Percentiles rank a stretch among this genome's conserved stretches.
phyloP scores from a whole-genome alignment of 108 stramenopile species.

The Cyclotella sp. region DNA sequence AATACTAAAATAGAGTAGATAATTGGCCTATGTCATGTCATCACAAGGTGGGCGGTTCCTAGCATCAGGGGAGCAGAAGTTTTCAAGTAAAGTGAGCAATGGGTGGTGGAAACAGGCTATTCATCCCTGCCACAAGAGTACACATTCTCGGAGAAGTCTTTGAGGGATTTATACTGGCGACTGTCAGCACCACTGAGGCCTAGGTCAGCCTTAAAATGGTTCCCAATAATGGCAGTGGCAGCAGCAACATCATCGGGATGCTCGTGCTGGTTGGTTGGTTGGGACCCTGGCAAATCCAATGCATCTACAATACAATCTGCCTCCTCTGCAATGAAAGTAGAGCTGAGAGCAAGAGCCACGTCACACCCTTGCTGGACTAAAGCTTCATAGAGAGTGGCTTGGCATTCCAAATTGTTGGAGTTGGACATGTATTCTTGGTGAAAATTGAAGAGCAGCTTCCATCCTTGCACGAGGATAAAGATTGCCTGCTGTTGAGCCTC shows the following conservation, averaged over 20 bases:
- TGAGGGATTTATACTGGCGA: no score
- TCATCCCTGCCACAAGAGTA: no score
- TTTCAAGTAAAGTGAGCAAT: no score
- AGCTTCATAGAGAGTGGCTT: no score
- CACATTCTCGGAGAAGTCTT: no score
- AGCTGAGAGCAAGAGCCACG: not conserved
- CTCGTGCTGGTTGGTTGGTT: not conserved
- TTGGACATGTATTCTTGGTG: not conserved
- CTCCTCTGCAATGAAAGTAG: not conserved
- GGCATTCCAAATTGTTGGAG: not conserved
- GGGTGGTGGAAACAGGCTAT: no score
- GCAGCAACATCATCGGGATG: not conserved
- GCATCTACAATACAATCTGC: not conserved
- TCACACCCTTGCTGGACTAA: not conserved
- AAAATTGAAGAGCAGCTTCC: not conserved
- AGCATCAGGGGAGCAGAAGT: no score
- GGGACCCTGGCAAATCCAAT: not conserved
- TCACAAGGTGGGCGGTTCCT: no score
- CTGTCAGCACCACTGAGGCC: no score
- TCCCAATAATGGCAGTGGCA: not conserved
- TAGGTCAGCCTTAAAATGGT: not conserved
- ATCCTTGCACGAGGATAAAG: not conserved
- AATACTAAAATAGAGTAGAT: no score
- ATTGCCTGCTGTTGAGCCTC: not conserved
- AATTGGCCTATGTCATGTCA: no score